Evolutionary conservation across 441 rosid genomes (phyloP).

Genomic region (Manihot esculenta): DNA sequence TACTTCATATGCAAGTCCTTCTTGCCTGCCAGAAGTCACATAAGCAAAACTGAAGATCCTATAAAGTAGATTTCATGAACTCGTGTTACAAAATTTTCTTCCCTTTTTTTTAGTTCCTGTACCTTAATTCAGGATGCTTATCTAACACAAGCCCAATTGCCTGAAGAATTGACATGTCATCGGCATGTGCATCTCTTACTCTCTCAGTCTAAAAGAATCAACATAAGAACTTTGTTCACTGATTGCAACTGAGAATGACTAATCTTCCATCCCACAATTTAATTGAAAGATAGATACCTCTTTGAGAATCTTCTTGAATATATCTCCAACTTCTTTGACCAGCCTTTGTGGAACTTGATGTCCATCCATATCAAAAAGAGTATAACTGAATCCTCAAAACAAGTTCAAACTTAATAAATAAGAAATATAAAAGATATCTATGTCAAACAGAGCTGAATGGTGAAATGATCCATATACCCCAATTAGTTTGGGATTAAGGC

Average conservation of each 20-base stretch:
- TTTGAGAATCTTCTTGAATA: constrained; percentile 69
- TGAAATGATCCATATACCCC: too few relatives aligned
- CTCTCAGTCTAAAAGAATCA: constrained; percentile 57
- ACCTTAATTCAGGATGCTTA: constrained; percentile 79
- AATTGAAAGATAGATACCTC: constrained; percentile 46
- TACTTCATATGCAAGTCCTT: constrained; percentile 75
- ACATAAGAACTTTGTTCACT: constrained; percentile 12
- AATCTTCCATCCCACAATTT: neutral
- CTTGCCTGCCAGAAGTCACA: constrained; percentile 41
- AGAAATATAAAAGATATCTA: neutral
- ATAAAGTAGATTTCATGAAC: neutral
- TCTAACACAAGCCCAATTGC: constrained; percentile 69
- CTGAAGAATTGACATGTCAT: constrained; percentile 84
- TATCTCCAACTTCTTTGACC: constrained; percentile 72
- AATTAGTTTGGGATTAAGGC: too few relatives aligned
- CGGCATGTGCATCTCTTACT: constrained; percentile 67
- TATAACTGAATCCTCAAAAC: constrained; percentile 46
- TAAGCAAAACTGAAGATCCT: constrained; percentile 10
- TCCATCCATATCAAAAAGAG: constrained; percentile 64
- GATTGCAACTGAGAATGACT: neutral
- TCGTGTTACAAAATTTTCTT: neutral
- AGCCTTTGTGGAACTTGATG: constrained; percentile 55
- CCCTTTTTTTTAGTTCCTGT: too few relatives aligned
- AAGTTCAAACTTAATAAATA: neutral
- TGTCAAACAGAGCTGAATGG: too few relatives aligned